Base-by-base conservation (phyloP, 2,329 filamentous ascomycete genomes). In the Bipolaris cookei region DNA sequence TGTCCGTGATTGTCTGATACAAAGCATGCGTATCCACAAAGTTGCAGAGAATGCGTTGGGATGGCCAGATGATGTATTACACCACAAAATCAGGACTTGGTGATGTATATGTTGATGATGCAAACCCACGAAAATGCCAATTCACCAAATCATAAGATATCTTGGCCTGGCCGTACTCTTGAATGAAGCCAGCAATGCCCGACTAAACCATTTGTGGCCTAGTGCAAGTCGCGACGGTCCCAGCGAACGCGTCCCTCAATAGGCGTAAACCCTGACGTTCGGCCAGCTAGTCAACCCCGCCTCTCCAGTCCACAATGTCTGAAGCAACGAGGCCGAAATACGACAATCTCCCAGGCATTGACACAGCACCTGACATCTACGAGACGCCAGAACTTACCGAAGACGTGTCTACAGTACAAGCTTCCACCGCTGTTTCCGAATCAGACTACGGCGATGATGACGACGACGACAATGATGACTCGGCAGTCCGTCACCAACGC, bases 301-400 rank as follows among this genome's bases (percentile, higher is more conserved):
- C 42, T 32, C 34, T 16, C 55, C 37, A 39, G 14, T 13, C 21
- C 42, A 64, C 25, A 53, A 76, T 76, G 73, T 55, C 71, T 16
- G 73, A 75, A 66, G 65, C 63, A 23, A 61, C 67, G 23, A 69
- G 72, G 57, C 71, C 70, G 3, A 76, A 76, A 51, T 76, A 74
- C 47, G 71, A 75, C 55, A 96, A 90, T 51, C 70, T 76, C n/a
- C 73, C 73, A 8, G 73, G 73, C 56, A 76, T 75, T 54, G 93
- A 97, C 79, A 90, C 89, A 52, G 92, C 93, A 25, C 93, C 93
- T 65, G 95, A 98, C 73, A 91, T 97, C 70, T 98, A 97, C 82
- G 94, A 98, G 79, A 98, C 95, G 14, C 93, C 94, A 64, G 93
- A 96, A 54, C 82, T 97, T 65, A 94, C 90, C 54, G 92, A 97